Evolutionary conservation across 2,329 filamentous ascomycete genomes (phyloP).

Genomic region (Chaetomiaceae sp.): DNA sequence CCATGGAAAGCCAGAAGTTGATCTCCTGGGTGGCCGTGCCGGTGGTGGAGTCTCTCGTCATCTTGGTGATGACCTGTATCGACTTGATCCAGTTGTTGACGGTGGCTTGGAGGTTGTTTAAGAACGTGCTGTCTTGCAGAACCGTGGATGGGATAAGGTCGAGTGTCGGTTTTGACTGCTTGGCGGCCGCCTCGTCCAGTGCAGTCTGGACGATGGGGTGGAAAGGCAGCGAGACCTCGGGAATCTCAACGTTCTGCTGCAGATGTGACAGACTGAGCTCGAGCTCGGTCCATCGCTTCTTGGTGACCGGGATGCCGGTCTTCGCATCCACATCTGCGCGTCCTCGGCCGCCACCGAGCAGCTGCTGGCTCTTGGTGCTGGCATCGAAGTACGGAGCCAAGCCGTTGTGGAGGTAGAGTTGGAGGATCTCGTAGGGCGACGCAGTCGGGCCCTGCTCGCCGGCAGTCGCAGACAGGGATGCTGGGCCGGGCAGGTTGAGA

Average conservation of each 20-base stretch:
- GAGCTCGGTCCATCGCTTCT: slow-evolving; percentile 92
- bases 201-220: slow-evolving; percentile 84
- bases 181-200: slow-evolving; percentile 67
- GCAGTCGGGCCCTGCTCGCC: slow-evolving; percentile 65
- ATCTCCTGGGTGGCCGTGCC: slow-evolving; percentile 92
- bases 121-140: slow-evolving; percentile 83
- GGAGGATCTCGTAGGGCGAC: slow-evolving; percentile 86
- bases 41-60: slow-evolving; percentile 72
- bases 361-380: slow-evolving; percentile 76
- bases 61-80: slow-evolving; percentile 92
- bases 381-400: slow-evolving; percentile 96
- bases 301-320: slow-evolving; percentile 92
- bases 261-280: slow-evolving; percentile 85
- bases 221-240: slow-evolving; percentile 78
- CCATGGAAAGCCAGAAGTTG: slow-evolving; percentile 98
- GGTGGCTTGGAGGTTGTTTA: slow-evolving; percentile 87
- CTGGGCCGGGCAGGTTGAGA: slow-evolving; percentile 81
- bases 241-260: slow-evolving; percentile 97
- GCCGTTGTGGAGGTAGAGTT: slow-evolving; percentile 85
- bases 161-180: slow-evolving; percentile 62
- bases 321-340: slow-evolving; percentile 83
- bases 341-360: slow-evolving; percentile 57
- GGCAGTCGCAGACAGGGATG: slow-evolving; percentile 59
- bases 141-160: slow-evolving; percentile 70
- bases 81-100: slow-evolving; percentile 99